These are phyloP conservation scores for Puccinia novopanici DNA, from an alignment of 1,284 basidiomycete genomes.

Conservation along the genomic window DNA sequence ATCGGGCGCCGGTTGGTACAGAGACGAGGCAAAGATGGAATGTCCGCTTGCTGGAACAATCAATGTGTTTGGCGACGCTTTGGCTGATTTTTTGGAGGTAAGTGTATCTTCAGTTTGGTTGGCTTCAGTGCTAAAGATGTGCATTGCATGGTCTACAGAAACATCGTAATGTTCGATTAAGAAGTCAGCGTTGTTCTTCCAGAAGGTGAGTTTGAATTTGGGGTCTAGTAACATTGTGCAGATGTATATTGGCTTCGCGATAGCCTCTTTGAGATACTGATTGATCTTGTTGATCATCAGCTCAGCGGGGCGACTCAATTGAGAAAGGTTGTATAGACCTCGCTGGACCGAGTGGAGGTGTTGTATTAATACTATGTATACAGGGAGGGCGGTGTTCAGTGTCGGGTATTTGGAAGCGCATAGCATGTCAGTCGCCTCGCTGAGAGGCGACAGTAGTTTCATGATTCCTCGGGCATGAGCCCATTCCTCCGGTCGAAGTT, in stretches of 20 bases:
- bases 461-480: background rate
- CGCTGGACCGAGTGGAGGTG: background rate
- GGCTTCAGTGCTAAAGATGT: background rate
- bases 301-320: background rate
- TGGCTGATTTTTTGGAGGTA: too few relatives aligned
- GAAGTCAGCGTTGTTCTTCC: background rate
- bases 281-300: background rate
- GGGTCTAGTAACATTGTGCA: slow-evolving; percentile 9
- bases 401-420: background rate
- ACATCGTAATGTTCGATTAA: background rate
- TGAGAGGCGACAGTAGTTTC: background rate
- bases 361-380: background rate
- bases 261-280: background rate
- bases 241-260: background rate
- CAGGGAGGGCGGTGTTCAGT: background rate
- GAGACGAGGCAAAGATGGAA: background rate
- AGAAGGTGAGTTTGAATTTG: background rate
- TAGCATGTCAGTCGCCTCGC: too few relatives aligned
- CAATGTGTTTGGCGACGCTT: too few relatives aligned
- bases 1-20: background rate
- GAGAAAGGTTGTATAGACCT: background rate
- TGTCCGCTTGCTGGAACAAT: too few relatives aligned
- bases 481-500: background rate
- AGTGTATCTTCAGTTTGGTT: too few relatives aligned
- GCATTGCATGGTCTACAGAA: background rate